phyloP scores from a whole-genome alignment of 305 asterid species.

The Euphrasia arctica region DNA sequence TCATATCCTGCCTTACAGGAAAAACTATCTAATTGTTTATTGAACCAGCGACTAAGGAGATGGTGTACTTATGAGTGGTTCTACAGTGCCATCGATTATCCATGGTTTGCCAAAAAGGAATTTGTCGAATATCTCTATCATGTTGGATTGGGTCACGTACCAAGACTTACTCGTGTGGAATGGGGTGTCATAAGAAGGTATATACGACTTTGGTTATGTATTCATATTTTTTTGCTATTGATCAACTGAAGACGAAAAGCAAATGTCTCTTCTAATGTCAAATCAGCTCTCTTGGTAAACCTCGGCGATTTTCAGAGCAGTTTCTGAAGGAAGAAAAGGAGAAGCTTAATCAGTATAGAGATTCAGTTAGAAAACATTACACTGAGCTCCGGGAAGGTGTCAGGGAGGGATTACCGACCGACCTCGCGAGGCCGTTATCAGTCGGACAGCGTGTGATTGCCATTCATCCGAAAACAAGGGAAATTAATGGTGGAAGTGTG shows the following conservation, averaged over 20 bases:
- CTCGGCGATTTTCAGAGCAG: slow-evolving; percentile 89
- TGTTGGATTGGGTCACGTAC: slow-evolving; percentile 93
- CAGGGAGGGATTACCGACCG: slow-evolving; percentile 86
- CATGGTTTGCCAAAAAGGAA: slow-evolving; percentile 93
- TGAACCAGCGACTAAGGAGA: slow-evolving; percentile 57
- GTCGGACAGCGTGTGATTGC: slow-evolving; percentile 96
- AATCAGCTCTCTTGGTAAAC: slow-evolving; percentile 92
- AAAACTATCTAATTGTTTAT: slow-evolving; percentile 59
- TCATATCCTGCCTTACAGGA: slow-evolving; percentile 40
- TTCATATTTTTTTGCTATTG: slow-evolving; percentile 11
- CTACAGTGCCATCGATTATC: slow-evolving; percentile 94
- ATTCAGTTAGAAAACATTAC: slow-evolving; percentile 88
- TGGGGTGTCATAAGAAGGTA: slow-evolving; percentile 99
- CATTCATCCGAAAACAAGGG: slow-evolving; percentile 92
- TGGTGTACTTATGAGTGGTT: slow-evolving; percentile 97
- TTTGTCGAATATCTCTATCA: slow-evolving; percentile 88
- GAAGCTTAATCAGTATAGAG: slow-evolving; percentile 86
- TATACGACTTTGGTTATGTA: slow-evolving; percentile 18
- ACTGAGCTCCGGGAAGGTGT: slow-evolving; percentile 81
- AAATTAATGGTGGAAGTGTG: slow-evolving; percentile 86
- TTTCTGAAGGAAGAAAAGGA: slow-evolving; percentile 94
- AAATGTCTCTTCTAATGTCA: slow-evolving; percentile 23
- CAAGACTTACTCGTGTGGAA: slow-evolving; percentile 89
- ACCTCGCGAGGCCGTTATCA: slow-evolving; percentile 86
- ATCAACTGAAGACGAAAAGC: slow-evolving; percentile 10